These are phyloP conservation scores for Acanthamoeba lenticulata DNA, from an alignment of 208 protist genomes.

Conservation along the genomic window DNA sequence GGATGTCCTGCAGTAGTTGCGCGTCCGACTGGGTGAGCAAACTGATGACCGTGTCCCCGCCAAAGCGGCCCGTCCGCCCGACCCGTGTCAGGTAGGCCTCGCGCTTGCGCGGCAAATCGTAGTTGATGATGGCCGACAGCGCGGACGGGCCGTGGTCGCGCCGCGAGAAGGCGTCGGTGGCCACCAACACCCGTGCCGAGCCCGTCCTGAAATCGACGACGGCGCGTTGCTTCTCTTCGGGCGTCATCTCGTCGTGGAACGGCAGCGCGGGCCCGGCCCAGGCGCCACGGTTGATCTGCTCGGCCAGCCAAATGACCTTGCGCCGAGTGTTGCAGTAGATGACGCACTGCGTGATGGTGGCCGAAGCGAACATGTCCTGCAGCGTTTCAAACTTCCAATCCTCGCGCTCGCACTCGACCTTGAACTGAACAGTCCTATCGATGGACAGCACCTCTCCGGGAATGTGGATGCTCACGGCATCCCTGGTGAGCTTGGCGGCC, in stretches of 20 bases:
- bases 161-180: constrained; percentile 98
- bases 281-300: constrained; percentile 89
- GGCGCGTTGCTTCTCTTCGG: constrained; percentile 97
- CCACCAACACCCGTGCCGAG: constrained; percentile 97
- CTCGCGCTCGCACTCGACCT: constrained; percentile 94
- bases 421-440: constrained; percentile 99
- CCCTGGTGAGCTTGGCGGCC: constrained; percentile 98
- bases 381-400: constrained; percentile 99
- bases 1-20: constrained; percentile 95
- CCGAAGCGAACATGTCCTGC: constrained; percentile 91
- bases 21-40: constrained; percentile 98
- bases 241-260: constrained; percentile 97
- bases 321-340: constrained; percentile 99
- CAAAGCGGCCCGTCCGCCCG: constrained; percentile 98
- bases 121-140: constrained; percentile 99
- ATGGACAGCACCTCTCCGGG: constrained; percentile 99
- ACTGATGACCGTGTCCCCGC: constrained; percentile 99
- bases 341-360: constrained; percentile 93
- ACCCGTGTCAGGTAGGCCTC: constrained; percentile 99
- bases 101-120: constrained; percentile 97
- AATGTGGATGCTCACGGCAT: constrained; percentile 98
- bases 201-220: constrained; percentile 98
- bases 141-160: constrained; percentile 99
- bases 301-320: constrained; percentile 96
- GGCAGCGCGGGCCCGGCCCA: constrained; percentile 94